These are phyloP conservation scores for Camellia lanceoleosa DNA, from an alignment of 148 eudicot species.

Conservation along the genomic window DNA sequence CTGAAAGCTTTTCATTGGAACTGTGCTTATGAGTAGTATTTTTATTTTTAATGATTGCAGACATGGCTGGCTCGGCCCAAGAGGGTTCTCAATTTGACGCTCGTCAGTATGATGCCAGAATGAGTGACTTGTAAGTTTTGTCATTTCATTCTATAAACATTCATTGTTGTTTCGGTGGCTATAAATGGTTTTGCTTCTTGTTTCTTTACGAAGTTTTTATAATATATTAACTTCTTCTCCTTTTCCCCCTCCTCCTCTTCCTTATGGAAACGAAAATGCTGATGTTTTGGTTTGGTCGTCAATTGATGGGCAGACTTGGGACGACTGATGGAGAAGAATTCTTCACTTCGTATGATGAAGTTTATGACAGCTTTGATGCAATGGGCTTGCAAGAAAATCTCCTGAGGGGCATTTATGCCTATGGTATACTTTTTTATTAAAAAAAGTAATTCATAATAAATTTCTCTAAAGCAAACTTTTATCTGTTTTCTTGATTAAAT, in stretches of 20 bases:
- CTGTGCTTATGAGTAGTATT: neutral
- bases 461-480: neutral
- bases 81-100: conserved; percentile 35
- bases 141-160: neutral
- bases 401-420: conserved; percentile 40
- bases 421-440: conserved; percentile 13
- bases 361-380: conserved; percentile 39
- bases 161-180: neutral
- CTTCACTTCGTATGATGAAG: conserved; percentile 36
- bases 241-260: neutral
- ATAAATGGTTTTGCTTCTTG: neutral
- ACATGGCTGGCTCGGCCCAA: conserved; percentile 21
- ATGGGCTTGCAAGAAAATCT: conserved; percentile 46
- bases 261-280: neutral
- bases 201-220: neutral
- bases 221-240: neutral
- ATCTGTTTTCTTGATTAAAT: neutral
- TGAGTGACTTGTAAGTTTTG: conserved; percentile 31
- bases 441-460: neutral
- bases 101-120: conserved; percentile 30
- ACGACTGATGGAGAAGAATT: conserved; percentile 30
- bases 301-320: conserved; percentile 26
- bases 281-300: conserved; percentile 9
- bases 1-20: neutral
- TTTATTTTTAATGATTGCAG: conserved; percentile 10